phyloP scores from a whole-genome alignment of 192 early-diverging fungal species.

The Coemansia furcata region DNA sequence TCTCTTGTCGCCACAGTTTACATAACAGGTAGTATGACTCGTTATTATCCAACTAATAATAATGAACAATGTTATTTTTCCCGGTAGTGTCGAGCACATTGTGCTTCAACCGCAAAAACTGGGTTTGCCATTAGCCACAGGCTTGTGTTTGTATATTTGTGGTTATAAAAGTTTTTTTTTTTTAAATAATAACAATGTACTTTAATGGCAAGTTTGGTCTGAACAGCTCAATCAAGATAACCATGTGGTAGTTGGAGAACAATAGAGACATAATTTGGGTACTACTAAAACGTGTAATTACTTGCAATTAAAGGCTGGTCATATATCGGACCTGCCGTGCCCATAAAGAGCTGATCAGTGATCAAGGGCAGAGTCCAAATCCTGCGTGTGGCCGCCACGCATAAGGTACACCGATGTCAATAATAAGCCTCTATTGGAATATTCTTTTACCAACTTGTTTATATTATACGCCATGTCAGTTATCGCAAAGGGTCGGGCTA shows the following conservation, averaged over 20 bases:
- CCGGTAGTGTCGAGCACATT: background rate
- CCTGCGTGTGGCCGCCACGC: background rate
- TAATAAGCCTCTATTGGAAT: no score
- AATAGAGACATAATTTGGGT: background rate
- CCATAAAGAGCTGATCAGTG: background rate
- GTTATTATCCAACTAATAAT: background rate
- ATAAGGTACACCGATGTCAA: no score
- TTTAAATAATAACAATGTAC: background rate
- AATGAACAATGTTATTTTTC: background rate
- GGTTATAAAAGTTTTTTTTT: background rate
- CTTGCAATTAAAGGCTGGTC: background rate
- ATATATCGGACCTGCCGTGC: background rate
- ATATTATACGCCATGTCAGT: slow-evolving; percentile 12
- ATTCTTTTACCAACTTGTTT: background rate
- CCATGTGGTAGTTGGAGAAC: background rate
- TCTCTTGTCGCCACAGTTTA: background rate
- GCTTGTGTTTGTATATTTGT: background rate
- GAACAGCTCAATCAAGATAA: background rate
- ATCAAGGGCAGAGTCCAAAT: background rate
- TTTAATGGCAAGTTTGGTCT: background rate
- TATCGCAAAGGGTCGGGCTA: slow-evolving; percentile 5
- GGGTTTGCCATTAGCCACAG: background rate
- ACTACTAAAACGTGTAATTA: background rate
- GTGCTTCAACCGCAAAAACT: background rate
- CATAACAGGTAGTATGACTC: background rate